Evolutionary conservation across 352 stramenopile genomes (phyloP).

Genomic region (Phytophthora ramorum): DNA sequence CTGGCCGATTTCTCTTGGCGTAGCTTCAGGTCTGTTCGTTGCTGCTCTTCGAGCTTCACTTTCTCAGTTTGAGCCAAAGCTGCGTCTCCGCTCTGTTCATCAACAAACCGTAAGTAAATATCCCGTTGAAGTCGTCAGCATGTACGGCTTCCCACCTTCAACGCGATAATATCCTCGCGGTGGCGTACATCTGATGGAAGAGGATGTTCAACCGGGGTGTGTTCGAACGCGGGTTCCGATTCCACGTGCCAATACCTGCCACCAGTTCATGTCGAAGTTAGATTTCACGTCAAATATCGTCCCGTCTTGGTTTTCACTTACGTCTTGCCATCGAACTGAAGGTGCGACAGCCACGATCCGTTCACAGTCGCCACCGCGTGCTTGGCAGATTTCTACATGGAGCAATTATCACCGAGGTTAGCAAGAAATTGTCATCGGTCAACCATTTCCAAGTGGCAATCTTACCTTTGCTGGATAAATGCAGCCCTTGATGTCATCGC

Average conservation of each 20-base stretch:
- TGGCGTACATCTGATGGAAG: conserved; percentile 69
- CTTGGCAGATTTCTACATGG: conserved; percentile 52
- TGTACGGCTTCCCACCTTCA: conserved; percentile 42
- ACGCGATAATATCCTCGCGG: conserved; percentile 66
- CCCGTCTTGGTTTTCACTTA: conserved; percentile 21
- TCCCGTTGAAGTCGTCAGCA: neutral
- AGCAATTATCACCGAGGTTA: neutral
- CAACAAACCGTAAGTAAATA: neutral
- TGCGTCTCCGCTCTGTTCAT: conserved; percentile 52
- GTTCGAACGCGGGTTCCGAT: conserved; percentile 66
- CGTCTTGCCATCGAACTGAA: conserved; percentile 76
- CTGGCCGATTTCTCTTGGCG: conserved; percentile 28
- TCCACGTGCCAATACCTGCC: conserved; percentile 76
- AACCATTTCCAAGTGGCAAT: neutral
- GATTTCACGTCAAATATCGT: neutral
- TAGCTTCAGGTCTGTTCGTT: conserved; percentile 62
- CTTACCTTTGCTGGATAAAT: conserved; percentile 61
- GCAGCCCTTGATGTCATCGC: conserved; percentile 75
- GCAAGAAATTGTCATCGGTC: neutral
- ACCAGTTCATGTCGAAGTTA: conserved; percentile 1
- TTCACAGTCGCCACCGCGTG: conserved; percentile 48
- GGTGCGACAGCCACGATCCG: conserved; percentile 75
- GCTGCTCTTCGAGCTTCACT: conserved; percentile 70
- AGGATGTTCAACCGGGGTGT: conserved; percentile 47
- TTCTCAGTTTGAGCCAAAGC: conserved; percentile 71